phyloP scores from a whole-genome alignment of 2,329 filamentous ascomycete genomes.

The Sporothrix schenckii region DNA sequence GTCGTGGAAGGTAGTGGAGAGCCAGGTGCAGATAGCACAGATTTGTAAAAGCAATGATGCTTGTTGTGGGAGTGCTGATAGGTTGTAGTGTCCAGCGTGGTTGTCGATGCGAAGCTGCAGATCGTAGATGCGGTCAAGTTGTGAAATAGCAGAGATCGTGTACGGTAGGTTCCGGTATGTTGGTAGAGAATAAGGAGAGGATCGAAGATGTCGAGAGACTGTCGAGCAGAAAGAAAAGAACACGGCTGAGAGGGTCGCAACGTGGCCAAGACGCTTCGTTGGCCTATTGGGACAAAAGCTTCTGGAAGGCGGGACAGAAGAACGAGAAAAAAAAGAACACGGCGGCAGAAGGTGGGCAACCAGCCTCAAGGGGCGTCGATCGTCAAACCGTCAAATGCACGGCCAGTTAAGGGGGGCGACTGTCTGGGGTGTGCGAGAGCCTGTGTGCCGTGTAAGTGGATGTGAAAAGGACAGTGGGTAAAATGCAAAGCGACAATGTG shows the following conservation, averaged over 20 bases:
- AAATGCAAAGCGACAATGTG: background rate
- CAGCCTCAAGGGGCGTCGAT: slow-evolving; percentile 18
- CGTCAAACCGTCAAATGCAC: slow-evolving; percentile 25
- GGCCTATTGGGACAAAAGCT: slow-evolving; percentile 28
- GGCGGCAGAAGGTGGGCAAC: slow-evolving; percentile 20
- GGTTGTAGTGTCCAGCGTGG: background rate
- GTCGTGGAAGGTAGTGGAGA: background rate
- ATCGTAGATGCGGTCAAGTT: slow-evolving; percentile 8
- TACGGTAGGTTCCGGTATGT: slow-evolving; percentile 6
- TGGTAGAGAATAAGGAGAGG: slow-evolving; percentile 6
- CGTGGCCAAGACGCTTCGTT: slow-evolving; percentile 28
- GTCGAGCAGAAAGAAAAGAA: slow-evolving; percentile 14
- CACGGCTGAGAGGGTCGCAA: slow-evolving; percentile 2
- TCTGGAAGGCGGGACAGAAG: slow-evolving; percentile 15
- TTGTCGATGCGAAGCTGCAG: background rate
- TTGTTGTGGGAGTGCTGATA: background rate
- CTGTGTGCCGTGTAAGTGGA: slow-evolving; percentile 29
- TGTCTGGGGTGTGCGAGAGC: background rate
- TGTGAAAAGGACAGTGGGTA: slow-evolving; percentile 14
- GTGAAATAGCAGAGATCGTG: slow-evolving; percentile 4
- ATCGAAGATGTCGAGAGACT: slow-evolving; percentile 18
- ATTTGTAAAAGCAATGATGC: background rate
- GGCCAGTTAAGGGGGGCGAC: slow-evolving; percentile 8
- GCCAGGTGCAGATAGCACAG: background rate
- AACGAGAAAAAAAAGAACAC: background rate